Base-by-base conservation (phyloP, 2,329 filamentous ascomycete species). In the Alternaria postmessia region DNA sequence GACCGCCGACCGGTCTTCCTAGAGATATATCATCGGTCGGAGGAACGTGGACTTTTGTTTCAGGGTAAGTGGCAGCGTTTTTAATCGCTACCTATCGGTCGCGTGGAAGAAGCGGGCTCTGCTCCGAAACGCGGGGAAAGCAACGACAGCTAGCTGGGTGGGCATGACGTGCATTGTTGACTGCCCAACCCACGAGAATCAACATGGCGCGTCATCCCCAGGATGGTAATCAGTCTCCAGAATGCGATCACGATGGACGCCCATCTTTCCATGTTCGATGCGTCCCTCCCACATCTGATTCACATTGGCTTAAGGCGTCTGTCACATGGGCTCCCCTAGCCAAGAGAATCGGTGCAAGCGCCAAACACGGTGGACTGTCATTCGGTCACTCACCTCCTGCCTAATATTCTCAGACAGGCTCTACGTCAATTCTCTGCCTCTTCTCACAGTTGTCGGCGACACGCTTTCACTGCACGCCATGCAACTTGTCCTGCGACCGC, bases 301-400 rank as follows among this genome's bases (percentile, higher is more conserved):
- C 47, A 63, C 57, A 61, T 53, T 63, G 67, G 64, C 59, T 59
- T 44, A 53, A 59, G 57, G 57, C 61, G 56, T 46, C 47, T 59
- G 64, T 73, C 72, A 75, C 72, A 73, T 76, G 74, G 62, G 62
- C 63, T 41, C 53, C 24, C 56, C 30, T 54, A 58, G 72, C 72
- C 71, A 73, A 73, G 70, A 59, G 65, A 54, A 60, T 39, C 57
- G 67, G 67, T 61, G 65, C 66, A 69, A 66, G 70, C 72, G 73
- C 70, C 69, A 72, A 67, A 69, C 64, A 58, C 52, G 51, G 51
- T 54, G 52, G 34, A 36, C 65, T 68, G 68, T 73, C 67, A 72
- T 65, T 71, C 61, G 61, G 49, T 54, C 56, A 59, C 51, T 54
- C 34, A 43, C 54, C 57, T 64, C 59, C 38, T 47, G 58, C 43